phyloP scores from a whole-genome alignment of 495 filamentous ascomycete genomes.

The Aspergillus wentii region DNA sequence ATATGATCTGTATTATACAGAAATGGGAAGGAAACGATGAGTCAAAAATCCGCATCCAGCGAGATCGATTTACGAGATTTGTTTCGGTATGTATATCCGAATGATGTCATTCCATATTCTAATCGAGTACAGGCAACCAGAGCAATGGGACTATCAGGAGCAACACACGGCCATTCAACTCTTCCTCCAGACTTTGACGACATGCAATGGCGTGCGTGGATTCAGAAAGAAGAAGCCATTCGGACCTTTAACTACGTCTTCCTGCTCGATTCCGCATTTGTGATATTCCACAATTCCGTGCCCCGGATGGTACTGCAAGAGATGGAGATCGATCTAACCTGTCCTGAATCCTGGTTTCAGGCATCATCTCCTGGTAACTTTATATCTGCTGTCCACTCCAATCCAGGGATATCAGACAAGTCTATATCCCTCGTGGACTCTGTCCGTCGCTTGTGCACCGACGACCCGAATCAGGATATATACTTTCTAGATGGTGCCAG shows the following conservation, averaged over 20 bases:
- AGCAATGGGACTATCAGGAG: background rate
- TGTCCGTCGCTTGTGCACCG: slow-evolving; percentile 1
- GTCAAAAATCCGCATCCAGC: background rate
- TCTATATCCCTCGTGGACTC: background rate
- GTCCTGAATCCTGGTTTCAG: slow-evolving; percentile 21
- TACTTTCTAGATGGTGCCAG: slow-evolving; percentile 1
- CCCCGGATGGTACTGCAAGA: slow-evolving; percentile 19
- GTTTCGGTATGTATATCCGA: background rate
- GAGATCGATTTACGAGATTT: background rate
- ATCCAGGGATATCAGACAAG: background rate
- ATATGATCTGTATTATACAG: background rate
- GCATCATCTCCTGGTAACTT: slow-evolving; percentile 5
- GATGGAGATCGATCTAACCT: slow-evolving; percentile 19
- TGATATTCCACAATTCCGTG: slow-evolving; percentile 20
- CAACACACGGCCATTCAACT: background rate
- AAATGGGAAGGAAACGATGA: background rate
- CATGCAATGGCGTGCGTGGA: background rate
- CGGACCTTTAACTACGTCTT: slow-evolving; percentile 21
- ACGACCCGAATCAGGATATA: background rate
- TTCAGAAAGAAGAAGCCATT: background rate
- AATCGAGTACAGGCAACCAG: background rate
- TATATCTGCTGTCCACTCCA: background rate
- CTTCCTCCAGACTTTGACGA: background rate
- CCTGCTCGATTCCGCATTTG: slow-evolving; percentile 17
- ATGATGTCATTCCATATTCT: background rate